phyloP scores from a whole-genome alignment of 768 basidiomycete genomes.

The Rhodotorula taiwanensis region DNA sequence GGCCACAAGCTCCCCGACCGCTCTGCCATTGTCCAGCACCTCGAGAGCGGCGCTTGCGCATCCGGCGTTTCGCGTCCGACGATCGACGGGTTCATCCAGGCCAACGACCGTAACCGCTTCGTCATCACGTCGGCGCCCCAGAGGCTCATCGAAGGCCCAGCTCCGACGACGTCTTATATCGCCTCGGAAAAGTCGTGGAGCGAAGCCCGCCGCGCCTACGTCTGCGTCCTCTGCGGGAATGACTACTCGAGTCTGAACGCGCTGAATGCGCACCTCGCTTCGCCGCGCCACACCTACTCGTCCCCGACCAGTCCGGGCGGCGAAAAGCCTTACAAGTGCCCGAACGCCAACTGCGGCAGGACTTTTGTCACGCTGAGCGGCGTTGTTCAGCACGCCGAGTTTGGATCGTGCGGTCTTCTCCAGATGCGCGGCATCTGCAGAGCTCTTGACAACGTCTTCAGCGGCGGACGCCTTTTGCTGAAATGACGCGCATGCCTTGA shows the following conservation, averaged over 20 bases:
- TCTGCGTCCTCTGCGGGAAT: not conserved
- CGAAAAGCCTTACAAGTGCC: slow-evolving; percentile 4
- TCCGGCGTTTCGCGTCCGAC: not conserved
- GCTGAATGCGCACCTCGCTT: slow-evolving; percentile 1
- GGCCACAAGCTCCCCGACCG: not conserved
- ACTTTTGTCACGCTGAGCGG: not conserved
- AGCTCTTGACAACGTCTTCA: too few relatives aligned
- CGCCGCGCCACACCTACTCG: not conserved
- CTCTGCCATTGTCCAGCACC: not conserved
- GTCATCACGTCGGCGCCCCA: not conserved
- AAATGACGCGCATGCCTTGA: too few relatives aligned
- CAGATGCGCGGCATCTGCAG: too few relatives aligned
- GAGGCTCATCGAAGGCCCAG: not conserved
- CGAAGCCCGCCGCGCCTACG: not conserved
- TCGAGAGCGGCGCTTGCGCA: not conserved
- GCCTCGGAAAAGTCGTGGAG: not conserved
- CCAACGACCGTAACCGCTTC: not conserved
- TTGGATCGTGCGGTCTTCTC: not conserved
- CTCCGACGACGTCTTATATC: not conserved
- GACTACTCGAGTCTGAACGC: not conserved
- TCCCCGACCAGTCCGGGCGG: not conserved
- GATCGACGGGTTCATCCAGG: not conserved
- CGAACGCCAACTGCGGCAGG: not conserved
- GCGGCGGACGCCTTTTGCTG: too few relatives aligned
- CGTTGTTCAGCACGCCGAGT: slow-evolving; percentile 4